These are phyloP conservation scores for Mycena rosella DNA, from an alignment of 768 basidiomycete species.

Conservation along the genomic window DNA sequence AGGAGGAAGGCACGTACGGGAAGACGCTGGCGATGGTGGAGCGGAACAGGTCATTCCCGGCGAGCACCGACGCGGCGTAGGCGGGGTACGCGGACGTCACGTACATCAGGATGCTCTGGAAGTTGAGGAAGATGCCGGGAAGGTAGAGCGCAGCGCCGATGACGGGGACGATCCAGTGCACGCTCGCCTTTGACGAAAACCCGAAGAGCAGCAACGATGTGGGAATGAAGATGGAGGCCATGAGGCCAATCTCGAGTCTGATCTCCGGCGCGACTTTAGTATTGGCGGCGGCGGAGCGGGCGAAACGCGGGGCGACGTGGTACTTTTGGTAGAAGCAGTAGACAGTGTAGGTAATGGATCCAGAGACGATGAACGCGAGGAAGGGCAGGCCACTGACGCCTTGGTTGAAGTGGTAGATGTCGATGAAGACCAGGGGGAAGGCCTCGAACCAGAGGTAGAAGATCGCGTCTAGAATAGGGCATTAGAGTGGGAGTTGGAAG, in stretches of 20 bases:
- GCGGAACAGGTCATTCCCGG: slow-evolving; percentile 50
- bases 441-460: slow-evolving; percentile 52
- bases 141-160: slow-evolving; percentile 50
- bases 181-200: slow-evolving; percentile 42
- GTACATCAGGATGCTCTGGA: slow-evolving; percentile 47
- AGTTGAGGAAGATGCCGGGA: slow-evolving; percentile 47
- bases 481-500: neutral
- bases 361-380: slow-evolving; percentile 42
- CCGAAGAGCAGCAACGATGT: slow-evolving; percentile 51
- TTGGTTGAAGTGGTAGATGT: slow-evolving; percentile 48
- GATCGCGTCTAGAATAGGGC: slow-evolving; percentile 37
- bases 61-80: slow-evolving; percentile 49
- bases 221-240: slow-evolving; percentile 48
- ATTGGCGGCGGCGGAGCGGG: slow-evolving; percentile 27
- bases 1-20: slow-evolving; percentile 27
- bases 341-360: slow-evolving; percentile 33
- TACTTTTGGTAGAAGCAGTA: slow-evolving; percentile 41
- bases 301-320: slow-evolving; percentile 38
- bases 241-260: slow-evolving; percentile 48
- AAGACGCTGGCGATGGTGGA: slow-evolving; percentile 43
- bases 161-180: slow-evolving; percentile 52
- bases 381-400: slow-evolving; percentile 48
- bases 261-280: slow-evolving; percentile 42
- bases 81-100: slow-evolving; percentile 46
- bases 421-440: slow-evolving; percentile 49